These are phyloP conservation scores for Leucosporidium yakuticum DNA, from an alignment of 768 basidiomycete species.

Conservation along the genomic window DNA sequence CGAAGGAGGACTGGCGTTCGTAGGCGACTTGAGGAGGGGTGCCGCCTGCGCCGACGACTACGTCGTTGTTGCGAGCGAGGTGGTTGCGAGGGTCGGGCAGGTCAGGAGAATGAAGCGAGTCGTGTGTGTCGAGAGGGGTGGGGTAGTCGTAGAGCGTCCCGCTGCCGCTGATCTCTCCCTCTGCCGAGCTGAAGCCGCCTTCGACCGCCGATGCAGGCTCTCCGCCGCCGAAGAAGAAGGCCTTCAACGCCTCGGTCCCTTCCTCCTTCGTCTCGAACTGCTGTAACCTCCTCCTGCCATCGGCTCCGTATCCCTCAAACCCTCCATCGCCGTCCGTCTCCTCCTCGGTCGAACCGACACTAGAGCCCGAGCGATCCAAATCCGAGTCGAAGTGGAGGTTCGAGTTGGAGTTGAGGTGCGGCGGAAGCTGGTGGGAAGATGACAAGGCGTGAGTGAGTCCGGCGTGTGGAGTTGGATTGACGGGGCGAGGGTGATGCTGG, in stretches of 20 bases:
- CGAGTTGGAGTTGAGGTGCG: neutral
- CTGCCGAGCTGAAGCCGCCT: neutral
- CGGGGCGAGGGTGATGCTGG: neutral
- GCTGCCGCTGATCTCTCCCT: neutral
- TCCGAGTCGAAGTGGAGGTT: neutral
- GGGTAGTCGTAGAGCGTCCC: too few species aligned
- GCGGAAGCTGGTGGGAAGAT: neutral
- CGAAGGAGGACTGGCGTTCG: constrained; percentile 28
- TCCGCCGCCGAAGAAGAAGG: constrained; percentile 35
- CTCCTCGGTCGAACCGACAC: constrained; percentile 21
- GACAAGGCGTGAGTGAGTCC: neutral
- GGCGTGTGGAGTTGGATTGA: neutral
- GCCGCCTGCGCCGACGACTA: constrained; percentile 2
- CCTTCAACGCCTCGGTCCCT: constrained; percentile 31
- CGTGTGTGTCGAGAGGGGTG: neutral
- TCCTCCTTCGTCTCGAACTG: constrained; percentile 25
- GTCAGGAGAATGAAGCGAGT: neutral
- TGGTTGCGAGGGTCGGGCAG: neutral
- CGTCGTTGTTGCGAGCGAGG: neutral
- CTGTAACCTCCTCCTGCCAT: neutral
- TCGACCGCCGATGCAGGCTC: neutral
- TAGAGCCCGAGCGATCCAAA: neutral
- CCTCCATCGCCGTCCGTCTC: constrained; percentile 13
- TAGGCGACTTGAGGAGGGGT: constrained; percentile 29
- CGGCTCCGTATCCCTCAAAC: neutral